Percentiles rank a stretch among this genome's conserved stretches.
Evolutionary conservation across 805 yeast species (phyloP).

Genomic region (Starmerella geochares): DNA sequence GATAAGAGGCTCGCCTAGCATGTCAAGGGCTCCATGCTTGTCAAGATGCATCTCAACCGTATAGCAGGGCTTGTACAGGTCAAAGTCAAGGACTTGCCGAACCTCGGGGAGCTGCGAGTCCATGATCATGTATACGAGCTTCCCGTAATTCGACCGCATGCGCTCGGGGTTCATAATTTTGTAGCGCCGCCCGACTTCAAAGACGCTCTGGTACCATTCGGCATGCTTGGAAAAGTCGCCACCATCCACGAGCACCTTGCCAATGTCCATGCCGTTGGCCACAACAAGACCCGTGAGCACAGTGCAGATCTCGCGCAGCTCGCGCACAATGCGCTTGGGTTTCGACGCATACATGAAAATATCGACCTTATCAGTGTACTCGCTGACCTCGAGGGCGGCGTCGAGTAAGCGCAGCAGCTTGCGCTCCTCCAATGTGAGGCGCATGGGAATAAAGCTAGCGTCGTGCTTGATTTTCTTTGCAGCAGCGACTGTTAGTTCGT

Average conservation of each 20-base stretch:
- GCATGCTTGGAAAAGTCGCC: slow-evolving; percentile 61
- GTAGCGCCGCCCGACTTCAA: slow-evolving; percentile 71
- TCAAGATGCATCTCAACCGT: slow-evolving; percentile 47
- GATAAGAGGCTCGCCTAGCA: slow-evolving; percentile 51
- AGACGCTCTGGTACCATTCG: slow-evolving; percentile 59
- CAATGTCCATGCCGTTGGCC: slow-evolving; percentile 63
- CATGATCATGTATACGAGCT: slow-evolving; percentile 75
- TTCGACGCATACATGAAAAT: slow-evolving; percentile 56
- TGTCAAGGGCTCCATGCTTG: slow-evolving; percentile 32
- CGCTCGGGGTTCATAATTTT: slow-evolving; percentile 77
- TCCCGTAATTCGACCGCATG: slow-evolving; percentile 71
- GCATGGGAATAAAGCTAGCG: slow-evolving; percentile 51
- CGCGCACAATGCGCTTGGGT: slow-evolving; percentile 59
- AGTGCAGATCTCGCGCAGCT: slow-evolving; percentile 65
- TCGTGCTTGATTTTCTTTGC: slow-evolving; percentile 31
- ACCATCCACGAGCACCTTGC: slow-evolving; percentile 48
- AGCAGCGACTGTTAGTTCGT: background rate
- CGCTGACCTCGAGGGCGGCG: slow-evolving; percentile 69
- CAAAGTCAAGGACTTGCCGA: slow-evolving; percentile 61
- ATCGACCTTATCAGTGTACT: slow-evolving; percentile 71
- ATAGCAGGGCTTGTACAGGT: slow-evolving; percentile 58
- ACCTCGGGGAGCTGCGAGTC: slow-evolving; percentile 68
- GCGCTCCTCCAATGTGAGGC: slow-evolving; percentile 59
- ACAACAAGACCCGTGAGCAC: slow-evolving; percentile 69
- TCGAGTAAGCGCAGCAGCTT: slow-evolving; percentile 56